Conservation (phyloP, 1,284 basidiomycete genomes). For the Bjerkandera adusta region DNA sequence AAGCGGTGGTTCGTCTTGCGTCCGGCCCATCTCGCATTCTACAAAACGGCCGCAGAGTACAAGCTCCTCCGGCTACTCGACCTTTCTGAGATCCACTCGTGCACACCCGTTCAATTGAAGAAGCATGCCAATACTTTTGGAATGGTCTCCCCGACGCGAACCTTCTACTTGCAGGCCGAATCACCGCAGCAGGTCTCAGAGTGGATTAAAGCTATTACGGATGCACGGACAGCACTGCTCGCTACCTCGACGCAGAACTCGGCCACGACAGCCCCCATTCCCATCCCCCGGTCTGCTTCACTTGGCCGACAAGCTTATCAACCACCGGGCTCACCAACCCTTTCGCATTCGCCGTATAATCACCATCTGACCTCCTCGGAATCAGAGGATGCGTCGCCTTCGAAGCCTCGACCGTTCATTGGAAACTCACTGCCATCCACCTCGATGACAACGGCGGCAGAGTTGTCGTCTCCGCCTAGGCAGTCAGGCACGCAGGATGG, state of each 20-base stretch:
- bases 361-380: slow-evolving; percentile 65
- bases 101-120: slow-evolving; percentile 86
- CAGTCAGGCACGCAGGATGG: slow-evolving; percentile 45
- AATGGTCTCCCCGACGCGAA: slow-evolving; percentile 87
- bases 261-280: slow-evolving; percentile 38
- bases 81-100: slow-evolving; percentile 87
- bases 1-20: slow-evolving; percentile 98
- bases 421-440: slow-evolving; percentile 24
- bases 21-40: slow-evolving; percentile 90
- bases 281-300: slow-evolving; percentile 36
- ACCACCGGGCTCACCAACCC: slow-evolving; percentile 31
- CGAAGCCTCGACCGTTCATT: slow-evolving; percentile 21
- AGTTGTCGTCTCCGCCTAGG: slow-evolving; percentile 19
- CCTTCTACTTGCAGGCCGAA: slow-evolving; percentile 90
- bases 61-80: slow-evolving; percentile 89
- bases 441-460: slow-evolving; percentile 23
- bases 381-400: slow-evolving; percentile 63
- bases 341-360: slow-evolving; percentile 31
- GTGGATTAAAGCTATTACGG: slow-evolving; percentile 87
- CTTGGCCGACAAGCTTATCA: slow-evolving; percentile 15
- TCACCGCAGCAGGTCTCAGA: slow-evolving; percentile 69
- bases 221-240: slow-evolving; percentile 65
- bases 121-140: slow-evolving; percentile 90
- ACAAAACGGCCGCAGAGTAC: slow-evolving; percentile 95
- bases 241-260: slow-evolving; percentile 59